A percentile compares a stretch with the other conserved stretches of the same genome.
Conservation (phyloP, 805 yeast genomes). For the Yueomyces sinensis region DNA sequence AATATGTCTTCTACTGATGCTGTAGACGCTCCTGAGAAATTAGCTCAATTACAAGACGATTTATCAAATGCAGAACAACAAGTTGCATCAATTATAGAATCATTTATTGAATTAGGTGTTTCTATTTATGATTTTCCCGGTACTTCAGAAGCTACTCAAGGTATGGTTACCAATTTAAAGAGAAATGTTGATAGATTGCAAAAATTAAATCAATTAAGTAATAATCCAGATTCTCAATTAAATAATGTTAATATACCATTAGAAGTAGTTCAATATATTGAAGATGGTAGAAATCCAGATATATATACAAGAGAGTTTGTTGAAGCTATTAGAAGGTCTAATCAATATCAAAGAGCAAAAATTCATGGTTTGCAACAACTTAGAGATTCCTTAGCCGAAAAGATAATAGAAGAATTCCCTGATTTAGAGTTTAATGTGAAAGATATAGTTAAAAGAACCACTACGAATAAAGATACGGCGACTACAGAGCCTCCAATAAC, state of each 20-base stretch:
- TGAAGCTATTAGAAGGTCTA: slow-evolving; percentile 81
- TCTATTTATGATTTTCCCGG: slow-evolving; percentile 90
- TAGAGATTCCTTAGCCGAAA: slow-evolving; percentile 51
- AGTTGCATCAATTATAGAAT: slow-evolving; percentile 48
- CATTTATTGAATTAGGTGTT: slow-evolving; percentile 80
- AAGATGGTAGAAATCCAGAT: slow-evolving; percentile 94
- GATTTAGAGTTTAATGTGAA: slow-evolving; percentile 48
- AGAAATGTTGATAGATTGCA: slow-evolving; percentile 30
- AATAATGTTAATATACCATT: slow-evolving; percentile 46
- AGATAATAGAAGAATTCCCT: slow-evolving; percentile 68
- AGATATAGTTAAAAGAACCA: slow-evolving; percentile 34
- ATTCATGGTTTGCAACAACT: slow-evolving; percentile 54
- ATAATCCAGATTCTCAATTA: slow-evolving; percentile 23
- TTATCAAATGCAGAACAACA: slow-evolving; percentile 21
- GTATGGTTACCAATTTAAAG: slow-evolving; percentile 27
- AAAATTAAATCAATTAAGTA: slow-evolving; percentile 20
- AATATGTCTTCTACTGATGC: no score
- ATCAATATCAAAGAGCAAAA: slow-evolving; percentile 79
- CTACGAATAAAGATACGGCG: background rate
- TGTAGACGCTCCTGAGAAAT: no score
- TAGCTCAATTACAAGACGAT: slow-evolving; percentile 14
- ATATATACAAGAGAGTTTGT: slow-evolving; percentile 94
- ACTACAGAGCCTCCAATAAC: no score
- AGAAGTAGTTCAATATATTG: slow-evolving; percentile 84
- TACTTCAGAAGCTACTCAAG: slow-evolving; percentile 63